Base-by-base conservation (phyloP, 2,329 filamentous ascomycete genomes). In the Cladophialophora chaetospira region DNA sequence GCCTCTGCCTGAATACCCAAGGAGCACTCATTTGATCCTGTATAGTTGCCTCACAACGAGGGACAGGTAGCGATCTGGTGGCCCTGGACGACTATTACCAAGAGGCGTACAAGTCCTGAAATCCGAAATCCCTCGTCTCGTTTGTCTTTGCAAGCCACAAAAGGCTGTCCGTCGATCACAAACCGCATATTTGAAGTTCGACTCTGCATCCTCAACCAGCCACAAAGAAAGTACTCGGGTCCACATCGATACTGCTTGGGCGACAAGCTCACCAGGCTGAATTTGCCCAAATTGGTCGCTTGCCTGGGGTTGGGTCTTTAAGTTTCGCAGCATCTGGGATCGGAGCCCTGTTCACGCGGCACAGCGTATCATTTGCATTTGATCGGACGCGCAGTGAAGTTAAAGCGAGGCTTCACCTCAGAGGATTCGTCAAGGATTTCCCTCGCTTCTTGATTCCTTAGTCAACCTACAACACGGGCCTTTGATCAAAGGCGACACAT, bases 271-370 rank as follows among this genome's bases (percentile, higher is more conserved):
- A 25, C 17, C 31, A 49, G n/a, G 17, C 38, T 42, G 29, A 19
- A 10, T 47, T 15, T 13, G 26, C 38, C 55, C 28, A 21, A 15
- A 21, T 8, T 17, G 23, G 17, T 15, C 15, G 17, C 13, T 47
- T 8, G 42, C 28, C 19, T 5, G 26, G 28, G 15, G 29, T 31
- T 44, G 42, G 36, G 21, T 40, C 26, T 25, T 53, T 21, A 38
- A 45, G 21, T 53, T 57, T 31, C 19, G 46, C 17, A 11, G 35
- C 44, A 43, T 38, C 31, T 53, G 44, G 40, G 47, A 28, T 53
- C 46, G 54, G 48, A 43, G 43, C 40, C 33, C 36, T 26, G 33
- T 29, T 15, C 21, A 49, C 21, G 55, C 53, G 50, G 55, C 49
- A 44, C 36, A 50, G 49, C 49, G 33, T 28, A 6, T 35, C 28